Evolutionary conservation across 805 yeast species (phyloP), one percentile per base, ranked within the genome.

Genomic region (Brettanomyces custersianus): DNA sequence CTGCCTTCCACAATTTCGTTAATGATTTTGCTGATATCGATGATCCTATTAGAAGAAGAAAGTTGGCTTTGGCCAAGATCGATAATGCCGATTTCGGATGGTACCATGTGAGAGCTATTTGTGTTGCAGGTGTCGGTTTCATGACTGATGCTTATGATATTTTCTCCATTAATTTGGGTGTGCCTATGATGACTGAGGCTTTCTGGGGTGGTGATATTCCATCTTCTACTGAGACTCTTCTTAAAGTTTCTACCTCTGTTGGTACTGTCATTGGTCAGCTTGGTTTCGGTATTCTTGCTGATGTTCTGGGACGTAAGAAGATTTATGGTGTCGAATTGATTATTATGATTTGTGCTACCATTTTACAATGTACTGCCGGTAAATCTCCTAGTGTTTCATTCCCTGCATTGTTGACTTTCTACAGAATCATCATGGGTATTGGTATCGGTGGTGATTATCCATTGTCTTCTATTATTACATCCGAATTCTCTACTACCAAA

Each of bases 361-460:
- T 86, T 43, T 62, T 80, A 44, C 95, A 86, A 67, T 78, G 90
- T 66, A 60, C 71, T 41, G 45, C 80, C 31, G 95, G 94, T 52
- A 51, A 59, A 8, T 74, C 94, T 19, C 72, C 83, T 19, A 92
- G 80, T 45, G 63, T 85, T 41, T 70, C 68, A 53, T 80, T 85
- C 52, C 73, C 75, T 38, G 94, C 92, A 30, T 68, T 84, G 35
- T 68, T 87, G 43, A 63, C 79, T 9, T 77, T 80, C 53, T 79
- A 77, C 65, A 81, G 96, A 75, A 78, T 86, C 46, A 54, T 86
- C 44, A 80, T 79, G 85, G 96, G 96, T 70, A 80, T 87, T 51
- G 96, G 96, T 76, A 87, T 86, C 50, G 96, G 96, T 68, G 96
- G 95, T 72, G 96, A 86, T 66, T 86, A 86, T 60, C 95, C 96